Percentiles rank a stretch among this genome's conserved stretches.
phyloP scores from a whole-genome alignment of 2,329 filamentous ascomycete genomes.

The Microsporum canis region DNA sequence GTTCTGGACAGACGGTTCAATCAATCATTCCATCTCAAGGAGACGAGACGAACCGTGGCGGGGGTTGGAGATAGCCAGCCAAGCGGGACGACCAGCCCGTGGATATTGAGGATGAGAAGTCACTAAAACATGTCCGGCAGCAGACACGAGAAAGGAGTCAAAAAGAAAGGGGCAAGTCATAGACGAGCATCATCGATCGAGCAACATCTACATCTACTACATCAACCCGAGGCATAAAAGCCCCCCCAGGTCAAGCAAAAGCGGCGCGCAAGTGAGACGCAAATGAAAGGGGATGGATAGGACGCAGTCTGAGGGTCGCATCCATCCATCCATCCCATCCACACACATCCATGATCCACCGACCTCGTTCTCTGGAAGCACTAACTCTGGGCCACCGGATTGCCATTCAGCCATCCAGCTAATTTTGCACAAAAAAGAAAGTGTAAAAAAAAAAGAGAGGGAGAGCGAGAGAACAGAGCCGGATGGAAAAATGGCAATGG shows the following conservation, averaged over 20 bases:
- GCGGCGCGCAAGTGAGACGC: constrained; percentile 3
- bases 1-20: neutral
- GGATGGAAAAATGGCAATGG: neutral
- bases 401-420: constrained; percentile 5
- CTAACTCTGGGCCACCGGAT: constrained; percentile 5
- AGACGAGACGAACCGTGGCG: constrained; percentile 3
- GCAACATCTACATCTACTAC: neutral
- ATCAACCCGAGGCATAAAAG: neutral
- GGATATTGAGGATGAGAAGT: neutral
- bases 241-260: neutral
- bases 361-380: constrained; percentile 2
- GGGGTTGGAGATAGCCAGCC: constrained; percentile 3
- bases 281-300: constrained; percentile 3
- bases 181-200: neutral
- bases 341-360: constrained; percentile 3
- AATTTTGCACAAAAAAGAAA: constrained; percentile 5
- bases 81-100: constrained; percentile 4
- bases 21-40: neutral
- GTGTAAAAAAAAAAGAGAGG: neutral
- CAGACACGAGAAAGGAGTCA: constrained; percentile 3
- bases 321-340: constrained; percentile 4
- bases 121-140: constrained; percentile 1
- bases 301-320: constrained; percentile 3
- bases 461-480: neutral
- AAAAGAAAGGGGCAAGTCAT: constrained; percentile 3